These are phyloP conservation scores for Trametes elegans DNA, from an alignment of 768 basidiomycete genomes.

Conservation along the genomic window DNA sequence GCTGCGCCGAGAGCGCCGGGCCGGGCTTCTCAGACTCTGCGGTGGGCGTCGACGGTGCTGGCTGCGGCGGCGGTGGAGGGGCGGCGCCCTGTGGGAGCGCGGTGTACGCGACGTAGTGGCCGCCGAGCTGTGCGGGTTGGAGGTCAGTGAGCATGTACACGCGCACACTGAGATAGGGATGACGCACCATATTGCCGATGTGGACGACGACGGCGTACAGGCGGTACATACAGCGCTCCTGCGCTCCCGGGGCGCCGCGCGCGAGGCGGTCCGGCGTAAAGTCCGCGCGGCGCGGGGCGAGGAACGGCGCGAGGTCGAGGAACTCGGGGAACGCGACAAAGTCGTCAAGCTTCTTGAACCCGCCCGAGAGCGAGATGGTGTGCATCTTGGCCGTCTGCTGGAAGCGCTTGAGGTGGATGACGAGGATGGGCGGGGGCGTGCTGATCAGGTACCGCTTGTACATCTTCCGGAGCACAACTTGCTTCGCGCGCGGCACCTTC, in stretches of 20 bases:
- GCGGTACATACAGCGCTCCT: conserved; percentile 55
- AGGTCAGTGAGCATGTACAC: background rate
- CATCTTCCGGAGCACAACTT: conserved; percentile 76
- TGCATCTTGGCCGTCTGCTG: conserved; percentile 75
- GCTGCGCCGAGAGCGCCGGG: conserved; percentile 2
- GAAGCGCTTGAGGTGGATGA: conserved; percentile 93
- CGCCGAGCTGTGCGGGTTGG: conserved; percentile 59
- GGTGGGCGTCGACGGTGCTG: too few relatives aligned
- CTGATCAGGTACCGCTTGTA: conserved; percentile 95
- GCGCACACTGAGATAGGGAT: background rate
- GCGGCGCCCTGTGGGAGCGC: conserved; percentile 51
- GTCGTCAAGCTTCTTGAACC: conserved; percentile 90
- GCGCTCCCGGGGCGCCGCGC: conserved; percentile 23
- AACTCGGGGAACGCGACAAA: conserved; percentile 87
- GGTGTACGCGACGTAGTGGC: conserved; percentile 87
- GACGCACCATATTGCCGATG: conserved; percentile 80
- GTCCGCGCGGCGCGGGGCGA: conserved; percentile 78
- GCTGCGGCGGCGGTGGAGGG: background rate
- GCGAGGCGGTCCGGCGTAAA: conserved; percentile 39
- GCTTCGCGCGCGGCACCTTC: conserved; percentile 43
- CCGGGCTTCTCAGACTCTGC: conserved; percentile 1
- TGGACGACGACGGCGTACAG: conserved; percentile 84
- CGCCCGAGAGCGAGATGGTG: conserved; percentile 60
- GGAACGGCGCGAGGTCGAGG: conserved; percentile 81
- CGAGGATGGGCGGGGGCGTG: conserved; percentile 80